phyloP scores from a whole-genome alignment of 352 stramenopile genomes.

The Phytophthora citricola region DNA sequence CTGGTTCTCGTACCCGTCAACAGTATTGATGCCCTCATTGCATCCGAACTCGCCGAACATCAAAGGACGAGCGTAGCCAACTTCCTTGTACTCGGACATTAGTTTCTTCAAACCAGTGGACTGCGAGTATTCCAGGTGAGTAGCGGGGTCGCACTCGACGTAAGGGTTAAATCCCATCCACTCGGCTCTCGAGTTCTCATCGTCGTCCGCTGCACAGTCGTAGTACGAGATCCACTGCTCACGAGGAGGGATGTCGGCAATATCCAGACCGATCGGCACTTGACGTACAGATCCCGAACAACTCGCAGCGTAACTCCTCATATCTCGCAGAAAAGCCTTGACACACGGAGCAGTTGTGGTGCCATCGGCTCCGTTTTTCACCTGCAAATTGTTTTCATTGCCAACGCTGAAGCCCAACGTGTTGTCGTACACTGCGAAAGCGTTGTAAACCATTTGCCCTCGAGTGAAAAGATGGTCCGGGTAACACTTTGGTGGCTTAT shows the following conservation, averaged over 20 bases:
- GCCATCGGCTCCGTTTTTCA: conserved; percentile 22
- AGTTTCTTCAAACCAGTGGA: conserved; percentile 63
- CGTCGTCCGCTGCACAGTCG: conserved; percentile 54
- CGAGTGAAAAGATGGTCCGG: conserved; percentile 56
- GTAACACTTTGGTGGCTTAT: conserved; percentile 57
- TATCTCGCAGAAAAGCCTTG: conserved; percentile 67
- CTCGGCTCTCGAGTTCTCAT: conserved; percentile 57
- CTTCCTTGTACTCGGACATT: conserved; percentile 62
- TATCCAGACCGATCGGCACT: conserved; percentile 73
- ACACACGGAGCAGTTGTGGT: conserved; percentile 55
- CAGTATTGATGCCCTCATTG: too few relatives aligned
- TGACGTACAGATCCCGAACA: conserved; percentile 50
- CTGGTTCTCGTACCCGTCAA: conserved; percentile 77
- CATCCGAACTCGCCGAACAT: conserved; percentile 87
- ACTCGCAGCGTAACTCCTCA: conserved; percentile 47
- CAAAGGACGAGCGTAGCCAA: conserved; percentile 57
- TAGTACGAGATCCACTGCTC: conserved; percentile 72
- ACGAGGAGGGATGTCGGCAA: conserved; percentile 65
- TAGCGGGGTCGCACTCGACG: conserved; percentile 64
- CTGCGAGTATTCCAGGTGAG: conserved; percentile 59
- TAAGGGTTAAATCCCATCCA: conserved; percentile 77
- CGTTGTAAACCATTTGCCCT: conserved; percentile 72
- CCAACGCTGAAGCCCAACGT: conserved; percentile 62
- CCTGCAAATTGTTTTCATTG: conserved; percentile 62
- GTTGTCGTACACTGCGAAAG: conserved; percentile 79